phyloP scores from a whole-genome alignment of 2,329 filamentous ascomycete species.

The Penicillium hordei region DNA sequence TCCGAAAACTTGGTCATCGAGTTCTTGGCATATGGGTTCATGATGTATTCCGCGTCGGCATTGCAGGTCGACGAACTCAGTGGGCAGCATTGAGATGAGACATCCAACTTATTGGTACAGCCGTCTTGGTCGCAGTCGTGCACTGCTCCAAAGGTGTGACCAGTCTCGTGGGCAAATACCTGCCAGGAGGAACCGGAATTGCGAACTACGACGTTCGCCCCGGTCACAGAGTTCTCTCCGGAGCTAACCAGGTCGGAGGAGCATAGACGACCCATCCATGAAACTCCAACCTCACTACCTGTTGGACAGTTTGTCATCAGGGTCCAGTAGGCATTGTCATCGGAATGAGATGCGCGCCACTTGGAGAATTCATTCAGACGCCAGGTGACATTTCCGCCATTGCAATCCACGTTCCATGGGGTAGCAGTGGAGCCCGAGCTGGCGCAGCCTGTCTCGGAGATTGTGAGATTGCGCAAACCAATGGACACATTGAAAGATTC shows the following conservation, averaged over 20 bases:
- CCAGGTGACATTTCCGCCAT: conserved; percentile 60
- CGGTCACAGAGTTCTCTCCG: conserved; percentile 69
- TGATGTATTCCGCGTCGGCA: conserved; percentile 78
- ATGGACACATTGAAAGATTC: conserved; percentile 91
- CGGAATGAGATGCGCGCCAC: conserved; percentile 77
- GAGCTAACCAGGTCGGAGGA: conserved; percentile 53
- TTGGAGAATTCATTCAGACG: conserved; percentile 83
- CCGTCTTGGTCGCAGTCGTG: conserved; percentile 79
- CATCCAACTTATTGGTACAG: conserved; percentile 64
- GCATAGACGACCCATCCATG: conserved; percentile 91
- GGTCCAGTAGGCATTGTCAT: conserved; percentile 91
- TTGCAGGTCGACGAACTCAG: conserved; percentile 67
- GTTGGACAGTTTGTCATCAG: conserved; percentile 80
- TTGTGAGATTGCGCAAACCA: conserved; percentile 79
- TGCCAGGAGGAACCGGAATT: conserved; percentile 88
- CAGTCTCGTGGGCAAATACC: conserved; percentile 89
- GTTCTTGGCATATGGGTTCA: conserved; percentile 84
- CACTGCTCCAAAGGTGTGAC: conserved; percentile 92
- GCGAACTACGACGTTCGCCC: conserved; percentile 84
- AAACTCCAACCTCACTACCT: conserved; percentile 80
- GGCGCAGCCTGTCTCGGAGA: conserved; percentile 74
- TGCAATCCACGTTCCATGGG: conserved; percentile 81
- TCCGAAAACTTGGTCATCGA: conserved; percentile 78
- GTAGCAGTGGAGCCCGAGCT: conserved; percentile 64
- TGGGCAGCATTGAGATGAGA: conserved; percentile 75